phyloP scores from a whole-genome alignment of 2,329 filamentous ascomycete species.

The Plectosphaerella plurivora region DNA sequence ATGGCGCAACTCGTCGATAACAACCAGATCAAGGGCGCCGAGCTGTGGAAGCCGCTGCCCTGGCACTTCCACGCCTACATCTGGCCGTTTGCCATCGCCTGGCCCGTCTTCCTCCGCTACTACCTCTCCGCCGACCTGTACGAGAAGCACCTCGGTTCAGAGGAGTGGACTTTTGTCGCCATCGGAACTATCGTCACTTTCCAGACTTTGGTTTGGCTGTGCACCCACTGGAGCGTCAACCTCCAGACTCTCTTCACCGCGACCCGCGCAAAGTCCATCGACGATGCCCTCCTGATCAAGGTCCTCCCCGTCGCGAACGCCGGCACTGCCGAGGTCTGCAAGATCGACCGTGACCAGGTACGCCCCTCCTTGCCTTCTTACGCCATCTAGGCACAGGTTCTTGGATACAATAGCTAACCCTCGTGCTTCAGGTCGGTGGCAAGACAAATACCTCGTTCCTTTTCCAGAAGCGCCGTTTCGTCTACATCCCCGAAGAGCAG shows the following conservation, averaged over 20 bases:
- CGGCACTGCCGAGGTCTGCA: conserved; percentile 82
- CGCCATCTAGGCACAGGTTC: background rate
- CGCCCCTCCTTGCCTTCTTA: background rate
- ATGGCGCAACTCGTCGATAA: conserved; percentile 88
- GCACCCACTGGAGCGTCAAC: conserved; percentile 96
- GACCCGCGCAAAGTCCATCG: conserved; percentile 62
- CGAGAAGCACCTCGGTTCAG: conserved; percentile 84
- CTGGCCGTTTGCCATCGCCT: conserved; percentile 88
- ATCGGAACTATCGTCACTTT: conserved; percentile 80
- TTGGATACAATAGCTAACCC: background rate
- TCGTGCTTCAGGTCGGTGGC: conserved; percentile 53
- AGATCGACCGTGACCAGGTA: conserved; percentile 69
- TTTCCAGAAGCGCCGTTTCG: conserved; percentile 96
- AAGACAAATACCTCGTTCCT: conserved; percentile 81
- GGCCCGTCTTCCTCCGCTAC: conserved; percentile 86
- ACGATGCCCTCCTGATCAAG: conserved; percentile 82
- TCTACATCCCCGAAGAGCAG: conserved; percentile 68
- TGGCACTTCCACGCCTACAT: conserved; percentile 80
- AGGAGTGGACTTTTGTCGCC: conserved; percentile 98
- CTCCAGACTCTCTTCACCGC: conserved; percentile 79
- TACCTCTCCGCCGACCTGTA: conserved; percentile 83
- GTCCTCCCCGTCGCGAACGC: conserved; percentile 87
- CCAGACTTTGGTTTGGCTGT: conserved; percentile 88
- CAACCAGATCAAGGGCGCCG: conserved; percentile 80
- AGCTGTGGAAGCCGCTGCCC: conserved; percentile 82